These are phyloP conservation scores for Hyaloscypha finlandica DNA, from an alignment of 495 filamentous ascomycete genomes.

Conservation along the genomic window DNA sequence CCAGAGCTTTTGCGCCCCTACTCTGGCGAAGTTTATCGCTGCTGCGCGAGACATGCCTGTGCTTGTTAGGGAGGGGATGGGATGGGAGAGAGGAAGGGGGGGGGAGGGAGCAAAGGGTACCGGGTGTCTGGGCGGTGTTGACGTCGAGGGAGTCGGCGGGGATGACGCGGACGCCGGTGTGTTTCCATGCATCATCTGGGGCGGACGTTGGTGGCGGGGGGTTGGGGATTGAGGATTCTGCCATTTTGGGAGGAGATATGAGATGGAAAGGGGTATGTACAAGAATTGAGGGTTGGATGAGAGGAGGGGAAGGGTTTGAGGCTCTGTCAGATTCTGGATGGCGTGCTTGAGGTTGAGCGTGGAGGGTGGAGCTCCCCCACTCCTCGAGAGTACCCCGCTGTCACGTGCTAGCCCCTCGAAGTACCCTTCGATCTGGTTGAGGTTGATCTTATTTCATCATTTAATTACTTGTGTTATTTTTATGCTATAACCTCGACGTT, in stretches of 20 bases:
- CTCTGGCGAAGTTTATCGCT: constrained; percentile 41
- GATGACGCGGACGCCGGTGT: constrained; percentile 39
- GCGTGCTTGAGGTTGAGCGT: background rate
- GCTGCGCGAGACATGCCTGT: constrained; percentile 34
- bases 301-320: background rate
- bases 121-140: constrained; percentile 40
- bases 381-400: background rate
- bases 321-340: background rate
- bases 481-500: background rate
- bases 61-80: background rate
- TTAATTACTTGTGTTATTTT: no score
- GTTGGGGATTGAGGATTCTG: background rate
- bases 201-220: background rate
- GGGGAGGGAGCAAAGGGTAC: constrained; percentile 17
- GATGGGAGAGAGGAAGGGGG: background rate
- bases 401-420: background rate
- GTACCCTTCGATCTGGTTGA: no score
- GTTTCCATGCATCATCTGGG: constrained; percentile 36
- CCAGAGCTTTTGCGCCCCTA: constrained; percentile 43
- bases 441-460: no score
- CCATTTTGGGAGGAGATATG: background rate
- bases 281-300: background rate
- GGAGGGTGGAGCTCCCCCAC: background rate
- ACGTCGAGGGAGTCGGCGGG: constrained; percentile 36
- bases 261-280: background rate